These are phyloP conservation scores for Teratosphaeriaceae sp. DNA, from an alignment of 2,329 filamentous ascomycete genomes.

Conservation along the genomic window DNA sequence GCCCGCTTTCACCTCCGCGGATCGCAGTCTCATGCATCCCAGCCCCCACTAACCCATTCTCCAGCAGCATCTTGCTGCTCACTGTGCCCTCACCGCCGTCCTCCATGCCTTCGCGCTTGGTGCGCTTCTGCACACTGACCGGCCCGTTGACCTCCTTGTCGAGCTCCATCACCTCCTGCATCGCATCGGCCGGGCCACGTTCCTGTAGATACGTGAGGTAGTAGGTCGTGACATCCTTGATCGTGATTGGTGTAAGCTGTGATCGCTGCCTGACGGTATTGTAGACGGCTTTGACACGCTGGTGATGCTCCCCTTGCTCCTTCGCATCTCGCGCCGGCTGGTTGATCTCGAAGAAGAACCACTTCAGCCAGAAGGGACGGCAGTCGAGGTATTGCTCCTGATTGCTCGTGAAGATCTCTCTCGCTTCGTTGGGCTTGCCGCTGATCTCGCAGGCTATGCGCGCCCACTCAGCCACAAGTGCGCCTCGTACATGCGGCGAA, in stretches of 20 bases:
- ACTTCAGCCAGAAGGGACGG: conserved; percentile 81
- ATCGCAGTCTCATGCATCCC: background rate
- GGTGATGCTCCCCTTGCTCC: conserved; percentile 58
- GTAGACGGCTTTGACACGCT: conserved; percentile 74
- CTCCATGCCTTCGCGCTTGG: background rate
- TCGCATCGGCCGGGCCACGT: conserved; percentile 71
- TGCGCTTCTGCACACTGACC: conserved; percentile 17
- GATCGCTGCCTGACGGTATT: conserved; percentile 68
- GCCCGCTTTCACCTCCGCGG: background rate
- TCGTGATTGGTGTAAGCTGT: conserved; percentile 57
- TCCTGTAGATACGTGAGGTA: conserved; percentile 84
- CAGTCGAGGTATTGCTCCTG: conserved; percentile 80
- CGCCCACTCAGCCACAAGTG: conserved; percentile 84
- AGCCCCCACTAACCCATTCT: background rate
- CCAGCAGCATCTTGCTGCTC: background rate
- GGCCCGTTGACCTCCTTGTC: conserved; percentile 81
- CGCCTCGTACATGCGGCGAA: conserved; percentile 75
- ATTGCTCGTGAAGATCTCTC: conserved; percentile 76
- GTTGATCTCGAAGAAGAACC: conserved; percentile 80
- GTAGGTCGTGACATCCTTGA: conserved; percentile 67
- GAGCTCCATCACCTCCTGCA: conserved; percentile 76
- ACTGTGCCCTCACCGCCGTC: background rate
- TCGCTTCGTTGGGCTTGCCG: conserved; percentile 66
- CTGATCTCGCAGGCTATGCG: conserved; percentile 81
- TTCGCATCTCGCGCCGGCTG: conserved; percentile 61